Base-by-base conservation (phyloP, 352 stramenopile species). In the Phytophthora fragariaefolia region DNA sequence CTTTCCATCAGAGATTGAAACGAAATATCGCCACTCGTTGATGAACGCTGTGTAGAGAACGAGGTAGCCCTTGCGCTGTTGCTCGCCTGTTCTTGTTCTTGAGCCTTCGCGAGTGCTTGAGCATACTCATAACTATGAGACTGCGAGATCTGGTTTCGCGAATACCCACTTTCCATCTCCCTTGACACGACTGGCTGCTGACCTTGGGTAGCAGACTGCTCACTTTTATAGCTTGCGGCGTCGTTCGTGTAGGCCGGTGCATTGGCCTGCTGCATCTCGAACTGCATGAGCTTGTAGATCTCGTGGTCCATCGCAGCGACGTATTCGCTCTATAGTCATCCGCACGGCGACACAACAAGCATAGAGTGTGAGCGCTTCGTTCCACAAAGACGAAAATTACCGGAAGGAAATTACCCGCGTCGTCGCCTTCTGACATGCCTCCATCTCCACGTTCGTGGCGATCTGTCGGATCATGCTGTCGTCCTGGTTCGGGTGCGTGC, bases 361-460 rank as follows among this genome's bases (percentile, higher is more conserved):
- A 20, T 24, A 32, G 13, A 6, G 23, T 6, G 43, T 58, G 27
- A 72, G 46, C 28, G 49, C n/a, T 26, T 49, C 34, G 40, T 56
- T 70, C 57, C 27, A 59, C 15, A 68, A 57, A 58, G 46, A n/a
- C 71, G 49, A 7, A 64, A 58, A 26, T 7, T 7, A 42, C 30
- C 15, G 12, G 30, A 23, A n/a, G 49, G 49, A 27, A 45, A 58
- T 10, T 75, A 92, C 85, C 60, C 72, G 53, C 3, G 66, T 82
- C 0, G 69, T 20, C 0, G 73, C 49, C 58, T 83, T 81, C 23
- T 76, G 71, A 32, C 82, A 93, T 10, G 82, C 73, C 32, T 89
- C 79, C 74, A 91, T 87, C 74, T 94, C 85, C 15, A 92, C 52
- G 22, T 76, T 86, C 4, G 78, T 90, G 6, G 85, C 85, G n/a